phyloP scores from a whole-genome alignment of 202 grass and related monocot species.

The Zizania palustris region DNA sequence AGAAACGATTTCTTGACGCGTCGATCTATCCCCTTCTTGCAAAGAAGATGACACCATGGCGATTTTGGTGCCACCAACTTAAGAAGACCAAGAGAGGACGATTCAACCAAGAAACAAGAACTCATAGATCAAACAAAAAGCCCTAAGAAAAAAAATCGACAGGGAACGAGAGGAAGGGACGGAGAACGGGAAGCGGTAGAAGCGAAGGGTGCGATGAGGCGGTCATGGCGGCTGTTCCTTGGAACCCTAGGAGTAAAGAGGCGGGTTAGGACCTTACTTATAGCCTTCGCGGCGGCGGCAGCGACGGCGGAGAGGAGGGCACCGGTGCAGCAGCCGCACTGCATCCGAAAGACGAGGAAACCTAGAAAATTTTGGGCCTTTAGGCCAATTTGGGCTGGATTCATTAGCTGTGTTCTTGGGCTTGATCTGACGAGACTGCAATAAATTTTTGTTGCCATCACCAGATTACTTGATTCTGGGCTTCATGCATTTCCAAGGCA shows the following conservation, averaged over 20 bases:
- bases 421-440: too few species aligned
- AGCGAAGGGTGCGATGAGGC: not conserved
- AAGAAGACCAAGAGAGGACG: constrained; percentile 23
- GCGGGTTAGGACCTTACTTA: not conserved
- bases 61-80: not conserved
- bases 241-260: constrained; percentile 16
- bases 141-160: too few species aligned
- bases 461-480: too few species aligned
- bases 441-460: too few species aligned
- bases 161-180: fast-evolving
- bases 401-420: too few species aligned
- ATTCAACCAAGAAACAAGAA: not conserved
- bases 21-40: constrained; percentile 50
- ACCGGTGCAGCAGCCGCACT: too few species aligned
- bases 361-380: not conserved
- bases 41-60: constrained; percentile 8
- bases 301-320: not conserved
- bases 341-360: not conserved
- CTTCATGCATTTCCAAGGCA: too few species aligned
- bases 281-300: constrained; percentile 23
- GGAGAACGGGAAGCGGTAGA: fast-evolving
- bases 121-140: not conserved
- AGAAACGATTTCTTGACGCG: constrained; percentile 85
- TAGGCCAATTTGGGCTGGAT: not conserved
- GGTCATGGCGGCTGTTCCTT: fast-evolving